Evolutionary conservation across 1,139 yeast species (phyloP).

Genomic region (Yamadazyma friedrichii): DNA sequence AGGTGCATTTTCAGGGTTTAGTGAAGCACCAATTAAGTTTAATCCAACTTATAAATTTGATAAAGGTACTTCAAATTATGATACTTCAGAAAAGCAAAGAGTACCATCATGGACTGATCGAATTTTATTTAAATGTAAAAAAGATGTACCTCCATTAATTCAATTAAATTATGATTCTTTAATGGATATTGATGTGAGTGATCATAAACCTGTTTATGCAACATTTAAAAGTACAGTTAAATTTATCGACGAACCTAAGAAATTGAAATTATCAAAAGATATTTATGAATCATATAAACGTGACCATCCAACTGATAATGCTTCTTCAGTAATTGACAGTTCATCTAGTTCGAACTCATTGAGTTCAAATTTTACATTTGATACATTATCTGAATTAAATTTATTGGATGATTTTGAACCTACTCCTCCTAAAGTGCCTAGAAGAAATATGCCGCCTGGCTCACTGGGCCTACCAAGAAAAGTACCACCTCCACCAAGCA

Average conservation of each 20-base stretch:
- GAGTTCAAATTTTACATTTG: conserved; percentile 22
- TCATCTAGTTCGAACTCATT: conserved; percentile 13
- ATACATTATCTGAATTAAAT: conserved; percentile 38
- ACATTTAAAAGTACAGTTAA: conserved; percentile 64
- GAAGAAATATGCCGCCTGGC: conserved; percentile 15
- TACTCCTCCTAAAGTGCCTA: conserved; percentile 24
- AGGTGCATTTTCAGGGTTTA: conserved; percentile 84
- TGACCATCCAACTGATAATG: conserved; percentile 18
- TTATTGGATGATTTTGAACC: conserved; percentile 29
- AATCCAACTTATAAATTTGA: conserved; percentile 94
- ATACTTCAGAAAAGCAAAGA: conserved; percentile 86
- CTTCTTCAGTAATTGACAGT: neutral
- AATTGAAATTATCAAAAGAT: conserved; percentile 26
- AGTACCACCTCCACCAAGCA: conserved; percentile 40
- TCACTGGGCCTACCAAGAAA: conserved; percentile 23
- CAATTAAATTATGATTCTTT: conserved; percentile 63
- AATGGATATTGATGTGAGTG: conserved; percentile 64
- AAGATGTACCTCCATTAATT: conserved; percentile 47
- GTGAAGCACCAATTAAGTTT: conserved; percentile 76
- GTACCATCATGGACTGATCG: conserved; percentile 98
- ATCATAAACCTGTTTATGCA: conserved; percentile 89
- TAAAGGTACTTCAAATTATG: conserved; percentile 80
- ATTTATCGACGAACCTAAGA: conserved; percentile 51
- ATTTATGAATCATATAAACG: conserved; percentile 32
- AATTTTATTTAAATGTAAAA: conserved; percentile 49